Conservation (phyloP, 2,329 filamentous ascomycete genomes). For the Ophiocordyceps camponoti-saundersi region DNA sequence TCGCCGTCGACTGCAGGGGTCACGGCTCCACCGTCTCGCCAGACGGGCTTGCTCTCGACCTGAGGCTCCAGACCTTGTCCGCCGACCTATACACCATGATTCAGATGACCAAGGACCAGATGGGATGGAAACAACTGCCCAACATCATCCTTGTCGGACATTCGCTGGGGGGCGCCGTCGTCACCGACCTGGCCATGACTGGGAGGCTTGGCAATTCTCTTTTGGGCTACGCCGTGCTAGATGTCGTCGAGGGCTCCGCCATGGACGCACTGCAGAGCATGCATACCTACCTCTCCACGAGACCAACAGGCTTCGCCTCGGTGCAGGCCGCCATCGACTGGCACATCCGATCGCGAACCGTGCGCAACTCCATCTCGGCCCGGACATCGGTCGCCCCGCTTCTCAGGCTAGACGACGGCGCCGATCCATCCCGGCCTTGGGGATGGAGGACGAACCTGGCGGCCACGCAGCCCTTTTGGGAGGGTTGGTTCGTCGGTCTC, state of each 20-base stretch:
- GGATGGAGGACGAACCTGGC: conserved; percentile 74
- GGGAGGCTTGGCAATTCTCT: conserved; percentile 49
- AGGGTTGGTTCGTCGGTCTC: conserved; percentile 79
- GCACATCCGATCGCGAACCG: conserved; percentile 78
- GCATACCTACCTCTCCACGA: conserved; percentile 74
- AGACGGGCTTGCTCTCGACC: conserved; percentile 31
- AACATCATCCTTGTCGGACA: conserved; percentile 75
- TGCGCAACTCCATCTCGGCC: conserved; percentile 71
- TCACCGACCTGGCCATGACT: conserved; percentile 63
- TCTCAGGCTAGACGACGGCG: conserved; percentile 32
- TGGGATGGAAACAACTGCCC: conserved; percentile 60
- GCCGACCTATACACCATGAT: conserved; percentile 58
- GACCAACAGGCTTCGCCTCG: conserved; percentile 63
- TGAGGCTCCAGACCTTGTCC: conserved; percentile 56
- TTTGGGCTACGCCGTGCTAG: conserved; percentile 76
- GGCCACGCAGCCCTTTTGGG: conserved; percentile 80
- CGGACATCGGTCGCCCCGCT: conserved; percentile 74
- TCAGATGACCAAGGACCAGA: conserved; percentile 43
- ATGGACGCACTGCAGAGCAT: conserved; percentile 91
- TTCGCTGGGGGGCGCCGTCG: conserved; percentile 79
- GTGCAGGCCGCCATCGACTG: conserved; percentile 74
- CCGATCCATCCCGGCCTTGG: conserved; percentile 36
- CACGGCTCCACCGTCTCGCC: conserved; percentile 57
- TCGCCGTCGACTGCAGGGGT: conserved; percentile 72
- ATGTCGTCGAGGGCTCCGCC: conserved; percentile 90